Percentiles rank a stretch among this genome's conserved stretches.
These are phyloP conservation scores for Lumnitzera racemosa DNA, from an alignment of 345 rosid genomes.

Conservation along the genomic window DNA sequence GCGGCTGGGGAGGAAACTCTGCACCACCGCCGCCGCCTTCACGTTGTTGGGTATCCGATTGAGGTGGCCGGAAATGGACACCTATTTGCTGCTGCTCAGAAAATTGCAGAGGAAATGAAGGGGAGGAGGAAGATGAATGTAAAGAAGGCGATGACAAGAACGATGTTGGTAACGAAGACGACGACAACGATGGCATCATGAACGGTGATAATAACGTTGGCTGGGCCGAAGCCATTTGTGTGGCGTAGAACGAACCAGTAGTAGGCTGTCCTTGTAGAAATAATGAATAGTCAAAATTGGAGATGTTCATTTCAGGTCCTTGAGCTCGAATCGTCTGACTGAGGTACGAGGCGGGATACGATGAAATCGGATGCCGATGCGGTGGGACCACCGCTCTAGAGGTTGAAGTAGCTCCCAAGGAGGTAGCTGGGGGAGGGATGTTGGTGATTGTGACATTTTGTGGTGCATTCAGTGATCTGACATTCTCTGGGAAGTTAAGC, in stretches of 20 bases:
- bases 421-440: conserved; percentile 31
- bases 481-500: conserved; percentile 76
- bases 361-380: too few relatives aligned
- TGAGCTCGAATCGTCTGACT: too few relatives aligned
- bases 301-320: too few relatives aligned
- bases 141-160: conserved; percentile 15
- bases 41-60: conserved; percentile 13
- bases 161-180: conserved; percentile 12
- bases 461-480: conserved; percentile 18
- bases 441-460: conserved; percentile 5
- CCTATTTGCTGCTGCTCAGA: conserved; percentile 26
- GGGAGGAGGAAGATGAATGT: conserved; percentile 25
- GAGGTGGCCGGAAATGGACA: conserved; percentile 17
- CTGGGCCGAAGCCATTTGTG: conserved; percentile 16
- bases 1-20: conserved; percentile 13
- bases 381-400: too few relatives aligned
- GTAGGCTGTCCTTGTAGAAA: not conserved
- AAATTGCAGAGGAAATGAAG: conserved; percentile 41
- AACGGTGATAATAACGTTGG: too few relatives aligned
- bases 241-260: conserved; percentile 20
- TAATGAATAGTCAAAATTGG: too few relatives aligned
- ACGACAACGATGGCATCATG: conserved; percentile 3
- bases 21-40: conserved; percentile 22
- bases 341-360: too few relatives aligned
- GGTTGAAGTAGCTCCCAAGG: conserved; percentile 15